Conservation (phyloP, 805 yeast species). For the Pichia pseudocactophila region DNA sequence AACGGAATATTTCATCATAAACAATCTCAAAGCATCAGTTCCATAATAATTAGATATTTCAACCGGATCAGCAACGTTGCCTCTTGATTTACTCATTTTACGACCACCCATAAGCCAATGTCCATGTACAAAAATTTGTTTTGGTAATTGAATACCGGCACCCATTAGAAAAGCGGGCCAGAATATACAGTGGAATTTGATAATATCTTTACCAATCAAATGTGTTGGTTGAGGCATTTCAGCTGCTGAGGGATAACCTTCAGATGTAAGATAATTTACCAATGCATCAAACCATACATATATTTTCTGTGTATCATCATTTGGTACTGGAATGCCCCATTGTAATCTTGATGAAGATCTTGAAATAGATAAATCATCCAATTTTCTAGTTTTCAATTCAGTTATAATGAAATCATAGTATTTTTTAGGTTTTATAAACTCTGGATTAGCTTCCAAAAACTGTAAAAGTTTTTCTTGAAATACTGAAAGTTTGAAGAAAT, state of each 20-base stretch:
- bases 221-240: slow-evolving; percentile 40
- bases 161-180: slow-evolving; percentile 94
- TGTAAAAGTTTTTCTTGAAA: slow-evolving; percentile 48
- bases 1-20: slow-evolving; percentile 65
- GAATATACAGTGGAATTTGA: slow-evolving; percentile 79
- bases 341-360: slow-evolving; percentile 67
- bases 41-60: slow-evolving; percentile 57
- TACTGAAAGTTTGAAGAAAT: slow-evolving; percentile 68
- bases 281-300: slow-evolving; percentile 98
- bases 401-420: slow-evolving; percentile 46
- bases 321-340: slow-evolving; percentile 92
- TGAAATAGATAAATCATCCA: slow-evolving; percentile 76
- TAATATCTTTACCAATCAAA: slow-evolving; percentile 85
- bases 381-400: slow-evolving; percentile 41
- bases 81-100: slow-evolving; percentile 89
- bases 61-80: slow-evolving; percentile 90
- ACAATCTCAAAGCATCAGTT: slow-evolving; percentile 65
- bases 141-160: slow-evolving; percentile 62
- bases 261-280: slow-evolving; percentile 68
- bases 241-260: slow-evolving; percentile 41
- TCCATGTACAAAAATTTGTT: slow-evolving; percentile 76
- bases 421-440: slow-evolving; percentile 57
- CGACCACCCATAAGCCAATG: slow-evolving; percentile 89
- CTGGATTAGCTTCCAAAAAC: slow-evolving; percentile 38
- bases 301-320: slow-evolving; percentile 64